Base-by-base conservation (phyloP, 1,284 basidiomycete species). In the Cutaneotrichosporon daszewskae region DNA sequence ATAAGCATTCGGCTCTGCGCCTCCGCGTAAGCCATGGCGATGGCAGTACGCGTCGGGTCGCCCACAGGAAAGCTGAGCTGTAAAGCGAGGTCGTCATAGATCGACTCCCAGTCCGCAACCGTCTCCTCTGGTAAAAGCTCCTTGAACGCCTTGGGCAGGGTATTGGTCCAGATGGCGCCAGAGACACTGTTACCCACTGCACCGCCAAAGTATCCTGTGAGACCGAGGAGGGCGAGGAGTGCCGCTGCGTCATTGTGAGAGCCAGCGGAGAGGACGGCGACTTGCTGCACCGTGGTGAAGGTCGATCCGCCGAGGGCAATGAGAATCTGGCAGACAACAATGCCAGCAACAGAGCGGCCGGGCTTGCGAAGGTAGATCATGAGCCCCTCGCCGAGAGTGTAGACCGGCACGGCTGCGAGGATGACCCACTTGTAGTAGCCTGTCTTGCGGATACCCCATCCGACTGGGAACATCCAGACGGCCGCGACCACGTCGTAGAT, bases 91-190 rank as follows among this genome's bases (percentile, higher is more conserved):
- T 40, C 38, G 16, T 58, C 54, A 40, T 66, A 64, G 32, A 67
- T 66, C 3, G 37, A 40, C 37, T 66, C 55, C 47, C 47, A 56
- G 32, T 51, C 44, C 7, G 55, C 60, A 2, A 68, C 40, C 0
- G 65, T 54, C 8, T 62, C 59, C 24, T 59, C 64, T 20, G 72
- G 53, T 5, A 72, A 52, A 4, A 54, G 44, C 17, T 39, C 23
- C 22, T 45, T 28, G 16, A 73, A 55, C 24, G 54, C 49, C 5
- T 42, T 40, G 34, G 70, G 69, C 2, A 74, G 52, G 2, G 64
- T 60, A 45, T 72, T 46, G 7, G 72, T 72, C 72, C 72, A 74
- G 50, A 74, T 69, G 9, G 69, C 68, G 22, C 69, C 72, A 6
- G 68, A 71, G 48, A 72, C 58, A 5, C 59, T 49, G 40, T 56